Percentiles rank a stretch among this genome's conserved stretches.
phyloP scores from a whole-genome alignment of 2,329 filamentous ascomycete genomes.

The Fusarium coicis region DNA sequence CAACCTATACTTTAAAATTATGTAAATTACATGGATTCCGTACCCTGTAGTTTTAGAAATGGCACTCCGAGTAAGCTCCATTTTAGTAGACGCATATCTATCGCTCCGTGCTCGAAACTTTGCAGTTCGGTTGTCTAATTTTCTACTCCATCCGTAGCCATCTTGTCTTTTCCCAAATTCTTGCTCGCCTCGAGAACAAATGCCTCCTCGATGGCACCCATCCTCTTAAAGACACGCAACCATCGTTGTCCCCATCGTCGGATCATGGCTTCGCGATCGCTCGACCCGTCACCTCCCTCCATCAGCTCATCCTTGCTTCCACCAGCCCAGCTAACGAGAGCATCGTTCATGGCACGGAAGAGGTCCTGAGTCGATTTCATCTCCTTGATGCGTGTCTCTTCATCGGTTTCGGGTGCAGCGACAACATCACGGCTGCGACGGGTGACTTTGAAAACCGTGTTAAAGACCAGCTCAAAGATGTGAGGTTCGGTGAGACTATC shows the following conservation, averaged over 20 bases:
- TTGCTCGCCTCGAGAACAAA: constrained; percentile 55
- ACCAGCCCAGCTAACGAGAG: constrained; percentile 75
- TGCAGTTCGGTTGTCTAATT: constrained; percentile 32
- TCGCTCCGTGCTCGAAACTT: constrained; percentile 11
- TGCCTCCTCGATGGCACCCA: constrained; percentile 86
- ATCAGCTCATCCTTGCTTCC: constrained; percentile 81
- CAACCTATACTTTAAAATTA: neutral
- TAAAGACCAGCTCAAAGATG: constrained; percentile 89
- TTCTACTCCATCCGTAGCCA: constrained; percentile 30
- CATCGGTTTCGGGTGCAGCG: constrained; percentile 67
- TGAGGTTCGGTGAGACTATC: constrained; percentile 77
- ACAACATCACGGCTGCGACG: constrained; percentile 86
- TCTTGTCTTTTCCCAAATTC: constrained; percentile 38
- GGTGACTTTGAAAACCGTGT: constrained; percentile 91
- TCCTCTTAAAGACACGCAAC: constrained; percentile 84
- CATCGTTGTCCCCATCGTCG: constrained; percentile 86
- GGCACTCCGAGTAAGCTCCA: constrained; percentile 2
- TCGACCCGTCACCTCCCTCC: constrained; percentile 71
- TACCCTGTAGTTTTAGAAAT: neutral
- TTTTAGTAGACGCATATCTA: constrained; percentile 20
- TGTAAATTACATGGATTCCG: neutral
- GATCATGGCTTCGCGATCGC: constrained; percentile 72
- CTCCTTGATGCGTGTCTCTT: constrained; percentile 76
- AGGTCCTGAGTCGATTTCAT: constrained; percentile 79
- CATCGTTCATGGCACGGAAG: constrained; percentile 84